Conservation (phyloP, 2,329 filamentous ascomycete species). For the Trichophyton rubrum region DNA sequence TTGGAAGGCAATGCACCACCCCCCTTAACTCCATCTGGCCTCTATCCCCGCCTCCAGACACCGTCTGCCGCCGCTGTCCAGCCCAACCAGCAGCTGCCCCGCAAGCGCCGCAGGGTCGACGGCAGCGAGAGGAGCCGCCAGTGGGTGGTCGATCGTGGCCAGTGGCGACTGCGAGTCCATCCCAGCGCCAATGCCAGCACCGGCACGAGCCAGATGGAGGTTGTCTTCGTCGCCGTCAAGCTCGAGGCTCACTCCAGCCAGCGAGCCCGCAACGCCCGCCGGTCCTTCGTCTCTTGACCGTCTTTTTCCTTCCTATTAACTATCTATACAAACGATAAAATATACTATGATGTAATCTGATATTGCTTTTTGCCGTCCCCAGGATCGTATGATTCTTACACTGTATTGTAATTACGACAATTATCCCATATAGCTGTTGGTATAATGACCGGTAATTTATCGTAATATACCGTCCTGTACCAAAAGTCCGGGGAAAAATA, state of each 20-base stretch:
- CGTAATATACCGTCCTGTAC: not conserved
- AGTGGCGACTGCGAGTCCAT: slow-evolving; percentile 61
- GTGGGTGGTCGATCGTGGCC: slow-evolving; percentile 56
- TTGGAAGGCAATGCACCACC: not conserved
- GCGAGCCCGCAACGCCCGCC: slow-evolving; percentile 50
- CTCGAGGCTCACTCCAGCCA: slow-evolving; percentile 59
- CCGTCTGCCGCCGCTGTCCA: slow-evolving; percentile 2
- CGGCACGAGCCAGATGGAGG: slow-evolving; percentile 44
- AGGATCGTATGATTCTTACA: not conserved
- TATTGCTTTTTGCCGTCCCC: not conserved
- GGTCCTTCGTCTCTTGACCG: slow-evolving; percentile 46
- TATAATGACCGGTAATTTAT: no score
- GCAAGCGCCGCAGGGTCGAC: slow-evolving; percentile 36
- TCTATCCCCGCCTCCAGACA: not conserved
- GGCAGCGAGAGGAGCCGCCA: slow-evolving; percentile 27
- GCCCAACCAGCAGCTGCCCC: slow-evolving; percentile 14
- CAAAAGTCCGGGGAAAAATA: not conserved
- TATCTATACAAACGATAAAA: no score
- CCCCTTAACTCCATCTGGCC: not conserved
- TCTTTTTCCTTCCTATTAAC: not conserved
- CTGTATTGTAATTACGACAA: not conserved
- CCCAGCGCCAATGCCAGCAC: slow-evolving; percentile 22
- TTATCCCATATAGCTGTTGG: no score
- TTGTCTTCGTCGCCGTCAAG: slow-evolving; percentile 62
- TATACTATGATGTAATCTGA: slow-evolving; percentile 1